Evolutionary conservation across 2,329 filamentous ascomycete species (phyloP).

Genomic region (Cladophialophora bantiana): DNA sequence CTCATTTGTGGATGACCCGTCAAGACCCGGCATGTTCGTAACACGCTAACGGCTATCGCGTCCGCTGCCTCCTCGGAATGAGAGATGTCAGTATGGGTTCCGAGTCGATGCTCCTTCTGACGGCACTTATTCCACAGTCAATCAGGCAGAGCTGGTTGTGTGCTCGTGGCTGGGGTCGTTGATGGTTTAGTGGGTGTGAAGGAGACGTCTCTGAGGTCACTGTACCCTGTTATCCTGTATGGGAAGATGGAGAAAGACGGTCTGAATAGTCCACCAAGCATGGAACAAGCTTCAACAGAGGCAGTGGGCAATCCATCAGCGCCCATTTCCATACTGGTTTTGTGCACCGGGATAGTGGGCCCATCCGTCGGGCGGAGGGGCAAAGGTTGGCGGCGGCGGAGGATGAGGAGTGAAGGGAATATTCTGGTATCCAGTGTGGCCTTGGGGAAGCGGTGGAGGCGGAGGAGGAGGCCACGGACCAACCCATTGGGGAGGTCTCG

Average conservation of each 20-base stretch:
- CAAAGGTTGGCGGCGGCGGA: slow-evolving; percentile 14
- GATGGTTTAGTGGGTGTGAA: background rate
- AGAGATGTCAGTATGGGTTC: background rate
- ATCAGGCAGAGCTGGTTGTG: background rate
- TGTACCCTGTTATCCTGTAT: background rate
- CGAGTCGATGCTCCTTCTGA: background rate
- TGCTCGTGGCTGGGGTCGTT: background rate
- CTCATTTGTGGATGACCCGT: background rate
- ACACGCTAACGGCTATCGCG: too few relatives aligned
- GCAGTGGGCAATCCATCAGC: background rate
- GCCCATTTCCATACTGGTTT: slow-evolving; percentile 3
- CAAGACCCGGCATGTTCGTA: background rate
- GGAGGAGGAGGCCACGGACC: slow-evolving; percentile 41
- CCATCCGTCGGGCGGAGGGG: slow-evolving; percentile 21
- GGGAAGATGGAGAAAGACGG: background rate
- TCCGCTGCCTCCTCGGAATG: too few relatives aligned
- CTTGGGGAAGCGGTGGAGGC: slow-evolving; percentile 34
- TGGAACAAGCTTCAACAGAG: background rate
- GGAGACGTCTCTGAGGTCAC: background rate
- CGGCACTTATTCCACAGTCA: background rate
- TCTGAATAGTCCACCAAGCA: background rate
- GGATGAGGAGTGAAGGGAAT: slow-evolving; percentile 23
- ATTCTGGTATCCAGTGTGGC: slow-evolving; percentile 16
- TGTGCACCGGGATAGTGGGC: slow-evolving; percentile 7
- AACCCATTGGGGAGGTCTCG: slow-evolving; percentile 36